phyloP scores from a whole-genome alignment of 805 yeast species.

The Kluyveromyces aestuarii region DNA sequence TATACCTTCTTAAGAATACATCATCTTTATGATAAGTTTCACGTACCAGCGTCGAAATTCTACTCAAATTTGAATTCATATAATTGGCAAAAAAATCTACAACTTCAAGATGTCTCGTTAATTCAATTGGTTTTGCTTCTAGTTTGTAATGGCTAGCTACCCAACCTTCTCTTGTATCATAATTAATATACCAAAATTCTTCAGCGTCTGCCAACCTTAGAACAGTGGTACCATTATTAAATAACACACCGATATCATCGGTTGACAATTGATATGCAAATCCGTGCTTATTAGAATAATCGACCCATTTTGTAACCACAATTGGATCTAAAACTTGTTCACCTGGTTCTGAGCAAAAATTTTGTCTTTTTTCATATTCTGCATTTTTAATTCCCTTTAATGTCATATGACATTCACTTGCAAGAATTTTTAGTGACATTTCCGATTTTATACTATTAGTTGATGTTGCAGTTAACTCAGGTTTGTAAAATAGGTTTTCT shows the following conservation, averaged over 20 bases:
- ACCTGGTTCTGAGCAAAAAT: conserved; percentile 25
- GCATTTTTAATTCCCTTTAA: conserved; percentile 37
- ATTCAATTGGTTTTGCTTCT: conserved; percentile 35
- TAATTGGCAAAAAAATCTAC: conserved; percentile 83
- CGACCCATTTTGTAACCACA: conserved; percentile 93
- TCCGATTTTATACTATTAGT: conserved; percentile 31
- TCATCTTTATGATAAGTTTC: conserved; percentile 50
- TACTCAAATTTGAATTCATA: conserved; percentile 84
- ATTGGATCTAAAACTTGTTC: conserved; percentile 43
- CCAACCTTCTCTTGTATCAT: conserved; percentile 45
- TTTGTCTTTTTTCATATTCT: conserved; percentile 37
- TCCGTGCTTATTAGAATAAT: conserved; percentile 91
- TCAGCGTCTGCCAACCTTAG: conserved; percentile 58
- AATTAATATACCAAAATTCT: conserved; percentile 54
- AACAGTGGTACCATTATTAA: conserved; percentile 77
- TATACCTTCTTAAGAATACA: conserved; percentile 73
- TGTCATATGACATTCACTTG: conserved; percentile 38
- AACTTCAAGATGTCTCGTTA: conserved; percentile 69
- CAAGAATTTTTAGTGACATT: conserved; percentile 30
- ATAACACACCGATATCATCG: conserved; percentile 83
- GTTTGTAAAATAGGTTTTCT: conserved; percentile 21
- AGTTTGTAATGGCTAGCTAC: conserved; percentile 39
- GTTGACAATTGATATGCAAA: conserved; percentile 87
- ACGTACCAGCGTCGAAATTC: conserved; percentile 49
- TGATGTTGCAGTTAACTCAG: conserved; percentile 26